Evolutionary conservation across 495 filamentous ascomycete genomes (phyloP).

Genomic region (Aspergillus cristatus): DNA sequence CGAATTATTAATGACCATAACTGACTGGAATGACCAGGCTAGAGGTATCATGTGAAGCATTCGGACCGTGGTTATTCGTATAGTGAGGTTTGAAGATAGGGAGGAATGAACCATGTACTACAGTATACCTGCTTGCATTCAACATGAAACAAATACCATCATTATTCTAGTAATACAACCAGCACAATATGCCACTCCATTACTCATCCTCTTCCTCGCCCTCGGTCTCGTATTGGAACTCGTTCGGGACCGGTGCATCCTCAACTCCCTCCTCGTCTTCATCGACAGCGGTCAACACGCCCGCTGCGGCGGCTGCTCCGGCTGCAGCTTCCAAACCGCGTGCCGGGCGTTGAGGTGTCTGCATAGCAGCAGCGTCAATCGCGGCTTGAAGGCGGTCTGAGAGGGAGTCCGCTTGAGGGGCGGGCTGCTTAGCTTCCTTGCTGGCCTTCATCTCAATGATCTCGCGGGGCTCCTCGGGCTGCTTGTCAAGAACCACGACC

Average conservation of each 20-base stretch:
- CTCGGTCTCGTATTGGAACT: slow-evolving; percentile 83
- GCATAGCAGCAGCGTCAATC: slow-evolving; percentile 25
- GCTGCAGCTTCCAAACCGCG: slow-evolving; percentile 20
- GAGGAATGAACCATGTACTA: too few species aligned
- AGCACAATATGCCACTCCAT: slow-evolving; percentile 10
- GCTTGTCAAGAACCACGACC: slow-evolving; percentile 78
- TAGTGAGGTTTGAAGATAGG: too few species aligned
- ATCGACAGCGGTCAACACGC: slow-evolving; percentile 71
- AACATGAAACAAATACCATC: slow-evolving; percentile 17
- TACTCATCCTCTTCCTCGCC: slow-evolving; percentile 42
- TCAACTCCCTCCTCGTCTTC: slow-evolving; percentile 77
- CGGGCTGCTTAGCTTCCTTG: slow-evolving; percentile 63
- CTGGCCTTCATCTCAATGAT: slow-evolving; percentile 81
- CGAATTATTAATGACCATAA: too few species aligned
- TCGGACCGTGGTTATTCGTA: too few species aligned
- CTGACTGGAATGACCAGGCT: too few species aligned
- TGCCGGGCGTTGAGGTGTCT: slow-evolving; percentile 33
- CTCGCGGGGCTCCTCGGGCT: slow-evolving; percentile 65
- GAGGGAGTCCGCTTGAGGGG: slow-evolving; percentile 28
- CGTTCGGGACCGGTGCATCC: slow-evolving; percentile 68
- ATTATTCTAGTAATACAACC: slow-evolving; percentile 43
- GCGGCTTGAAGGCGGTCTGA: slow-evolving; percentile 36
- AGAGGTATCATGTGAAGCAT: slow-evolving; percentile 7
- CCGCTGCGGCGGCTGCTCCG: slow-evolving; percentile 68
- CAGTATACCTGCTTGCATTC: too few species aligned